Base-by-base conservation (phyloP, 345 rosid genomes). In the Euphorbia pulcherrima region DNA sequence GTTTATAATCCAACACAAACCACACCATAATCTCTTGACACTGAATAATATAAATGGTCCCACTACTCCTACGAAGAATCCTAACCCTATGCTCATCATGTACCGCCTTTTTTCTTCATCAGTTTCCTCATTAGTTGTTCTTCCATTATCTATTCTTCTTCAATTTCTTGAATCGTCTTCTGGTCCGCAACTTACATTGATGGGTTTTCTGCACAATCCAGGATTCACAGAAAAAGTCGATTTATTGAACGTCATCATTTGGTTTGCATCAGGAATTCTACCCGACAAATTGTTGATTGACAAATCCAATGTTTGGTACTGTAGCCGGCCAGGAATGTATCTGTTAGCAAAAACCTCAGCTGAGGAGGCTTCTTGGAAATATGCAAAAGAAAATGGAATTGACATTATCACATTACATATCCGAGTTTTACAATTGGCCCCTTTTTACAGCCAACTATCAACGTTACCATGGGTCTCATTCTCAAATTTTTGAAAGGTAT, bases 31-130 rank as follows among this genome's bases (percentile, higher is more conserved):
- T 53, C 50, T 68, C 41, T 62, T 64, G 7, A 69, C 39, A 9
- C 69, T 65, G 29, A 77, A 63, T 23, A 79, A 16, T 1, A 77
- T 1, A 1, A 12, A 8, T 0, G 78, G 85, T 59, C 74, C 59
- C 39, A 79, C 40, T 17, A 85, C 30, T 13, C 83, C 85, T 0
- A 67, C 69, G 17, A 80, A 77, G 71, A 73, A 85, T 70, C 86
- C 86, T 51, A 83, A 6, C 18, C 83, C 86, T 20, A 77, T 50
- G 16, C 77, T 71, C 75, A n/a, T n/a, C n/a, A 77, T 27, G 64
- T 68, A 80, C 79, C 83, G 77, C 86, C 85, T 76, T 21, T 65
- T 46, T 11, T 74, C 75, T 16, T 67, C 78, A 3, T 52, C 79
- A 24, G 23, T 18, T 0, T 58, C 72, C 27, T 62, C 63, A 18